Evolutionary conservation across 2,329 filamentous ascomycete species (phyloP), one percentile per base, ranked within the genome.

Genomic region (Colletotrichum sp.): DNA sequence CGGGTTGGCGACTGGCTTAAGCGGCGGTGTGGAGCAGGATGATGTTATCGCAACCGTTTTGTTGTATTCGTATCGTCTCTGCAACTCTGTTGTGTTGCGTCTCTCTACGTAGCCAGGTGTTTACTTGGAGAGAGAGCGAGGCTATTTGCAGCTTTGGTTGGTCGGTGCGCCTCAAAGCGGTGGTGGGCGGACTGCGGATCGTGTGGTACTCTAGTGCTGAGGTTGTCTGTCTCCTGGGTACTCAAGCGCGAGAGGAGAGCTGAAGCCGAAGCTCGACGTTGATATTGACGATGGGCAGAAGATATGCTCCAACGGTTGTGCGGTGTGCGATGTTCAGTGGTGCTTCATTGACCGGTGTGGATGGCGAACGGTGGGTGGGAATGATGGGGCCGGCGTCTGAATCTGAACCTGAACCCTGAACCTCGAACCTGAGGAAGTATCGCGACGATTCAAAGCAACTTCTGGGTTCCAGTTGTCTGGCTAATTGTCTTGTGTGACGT

Each of bases 21-120:
- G 73, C 73, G 73, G 70, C 73, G 73, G 73, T 73, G 70, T 75
- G 73, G 70, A 68, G 73, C 39, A 73, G 70, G 26, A 75, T 75
- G 70, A 73, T 73, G 73, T 60, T 75, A 65, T 75, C 73, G 63
- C 64, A 68, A 65, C 73, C 63, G 70, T 73, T 68, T 59, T 68
- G 64, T 65, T 36, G 68, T 61, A 12, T 26, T 28, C 60, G 67
- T 61, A 48, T 71, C 67, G 48, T 61, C 48, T 71, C 36, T 71
- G 67, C 48, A 71, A 66, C 67, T 74, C 52, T 61, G 57, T 70
- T 61, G 15, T 60, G 18, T 34, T 72, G 59, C 18, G 13, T 26
- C 21, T 57, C 52, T 57, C 21, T 26, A 16, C 21, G 21, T 26
- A 57, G 52, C 21, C 57, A n/a, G 39, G 65, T 43, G 30, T 36